These are phyloP conservation scores for Trypanosoma vivax DNA, from an alignment of 208 protist genomes.

Conservation along the genomic window DNA sequence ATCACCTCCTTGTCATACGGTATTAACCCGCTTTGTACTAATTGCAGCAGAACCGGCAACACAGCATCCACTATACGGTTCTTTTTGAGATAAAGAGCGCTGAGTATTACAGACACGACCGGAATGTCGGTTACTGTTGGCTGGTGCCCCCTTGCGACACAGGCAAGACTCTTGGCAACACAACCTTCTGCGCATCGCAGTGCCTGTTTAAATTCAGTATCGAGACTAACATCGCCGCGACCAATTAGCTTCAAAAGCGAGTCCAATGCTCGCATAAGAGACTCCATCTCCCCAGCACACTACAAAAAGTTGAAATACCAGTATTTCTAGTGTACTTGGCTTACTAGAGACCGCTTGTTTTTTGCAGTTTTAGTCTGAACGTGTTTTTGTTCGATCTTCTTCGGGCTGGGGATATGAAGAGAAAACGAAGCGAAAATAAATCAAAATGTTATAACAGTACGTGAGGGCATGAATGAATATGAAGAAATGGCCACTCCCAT, in stretches of 20 bases:
- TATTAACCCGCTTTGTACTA: slow-evolving; percentile 27
- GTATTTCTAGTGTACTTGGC: no score
- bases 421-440: no score
- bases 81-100: slow-evolving; percentile 43
- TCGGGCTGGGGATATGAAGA: no score
- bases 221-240: slow-evolving; percentile 9
- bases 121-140: slow-evolving; percentile 1
- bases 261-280: not conserved
- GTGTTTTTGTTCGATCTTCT: no score
- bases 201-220: slow-evolving; percentile 29
- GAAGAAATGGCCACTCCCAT: no score
- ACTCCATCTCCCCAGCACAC: no score
- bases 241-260: slow-evolving; percentile 14
- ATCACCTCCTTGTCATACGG: slow-evolving; percentile 19
- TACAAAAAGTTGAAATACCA: no score
- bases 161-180: slow-evolving; percentile 2
- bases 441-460: no score
- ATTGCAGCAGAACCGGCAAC: slow-evolving; percentile 30
- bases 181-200: slow-evolving; percentile 19
- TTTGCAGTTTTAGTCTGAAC: no score
- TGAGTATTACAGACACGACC: slow-evolving; percentile 44
- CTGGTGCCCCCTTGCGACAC: not conserved
- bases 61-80: slow-evolving; percentile 35
- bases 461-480: no score
- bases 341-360: no score